Evolutionary conservation across 805 yeast genomes (phyloP).

Genomic region (Sugiyamaella chiloensis): DNA sequence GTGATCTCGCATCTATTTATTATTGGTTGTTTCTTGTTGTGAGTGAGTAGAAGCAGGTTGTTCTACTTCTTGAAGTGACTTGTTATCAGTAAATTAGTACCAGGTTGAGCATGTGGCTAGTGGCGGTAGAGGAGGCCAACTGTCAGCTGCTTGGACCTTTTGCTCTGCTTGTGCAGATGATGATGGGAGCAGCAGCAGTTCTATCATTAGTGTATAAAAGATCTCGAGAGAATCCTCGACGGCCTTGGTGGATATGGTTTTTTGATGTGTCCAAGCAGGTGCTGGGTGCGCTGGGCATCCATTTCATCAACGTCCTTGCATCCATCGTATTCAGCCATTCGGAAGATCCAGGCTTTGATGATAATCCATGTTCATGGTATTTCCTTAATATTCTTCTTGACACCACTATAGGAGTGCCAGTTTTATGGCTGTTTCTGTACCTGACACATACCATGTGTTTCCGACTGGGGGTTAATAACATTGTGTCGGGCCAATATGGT

Average conservation of each 20-base stretch:
- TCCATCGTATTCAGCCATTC: conserved; percentile 50
- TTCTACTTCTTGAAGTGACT: too few relatives aligned
- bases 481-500: conserved; percentile 60
- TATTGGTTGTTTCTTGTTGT: neutral
- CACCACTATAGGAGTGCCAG: conserved; percentile 90
- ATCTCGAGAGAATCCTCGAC: conserved; percentile 72
- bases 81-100: too few relatives aligned
- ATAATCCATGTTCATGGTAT: conserved; percentile 92
- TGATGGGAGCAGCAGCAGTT: conserved; percentile 74
- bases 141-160: conserved; percentile 83
- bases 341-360: conserved; percentile 37
- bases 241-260: conserved; percentile 87
- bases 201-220: conserved; percentile 73
- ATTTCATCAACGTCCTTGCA: conserved; percentile 67
- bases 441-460: conserved; percentile 44
- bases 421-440: conserved; percentile 59
- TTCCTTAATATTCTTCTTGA: conserved; percentile 84
- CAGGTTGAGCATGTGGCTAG: conserved; percentile 7
- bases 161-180: conserved; percentile 71
- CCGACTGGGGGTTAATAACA: conserved; percentile 40
- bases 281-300: conserved; percentile 82
- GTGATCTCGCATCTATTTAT: neutral
- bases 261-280: conserved; percentile 90
- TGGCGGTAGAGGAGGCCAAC: conserved; percentile 27
- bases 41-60: too few relatives aligned